Conservation (phyloP, 164 flowering plant species). For the Magnolia officinalis region DNA sequence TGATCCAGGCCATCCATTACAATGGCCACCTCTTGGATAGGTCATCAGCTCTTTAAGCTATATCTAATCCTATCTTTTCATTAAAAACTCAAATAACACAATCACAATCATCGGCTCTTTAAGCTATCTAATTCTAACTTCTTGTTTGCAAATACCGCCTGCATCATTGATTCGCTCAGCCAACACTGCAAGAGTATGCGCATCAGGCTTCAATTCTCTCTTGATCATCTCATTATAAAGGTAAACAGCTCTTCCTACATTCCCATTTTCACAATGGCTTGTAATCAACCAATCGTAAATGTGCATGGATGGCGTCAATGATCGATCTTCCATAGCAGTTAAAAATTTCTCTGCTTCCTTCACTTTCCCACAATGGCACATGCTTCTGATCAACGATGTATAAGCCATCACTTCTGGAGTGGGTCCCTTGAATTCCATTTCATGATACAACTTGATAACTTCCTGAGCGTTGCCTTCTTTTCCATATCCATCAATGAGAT, state of each 20-base stretch:
- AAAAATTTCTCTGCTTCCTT: slow-evolving; percentile 61
- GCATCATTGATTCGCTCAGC: slow-evolving; percentile 1
- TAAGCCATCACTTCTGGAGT: slow-evolving; percentile 40
- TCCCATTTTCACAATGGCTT: slow-evolving; percentile 30
- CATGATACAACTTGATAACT: slow-evolving; percentile 64
- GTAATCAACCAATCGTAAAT: slow-evolving; percentile 42
- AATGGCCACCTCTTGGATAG: too few species aligned
- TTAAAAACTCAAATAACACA: not conserved
- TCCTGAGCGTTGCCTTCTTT: slow-evolving; percentile 41
- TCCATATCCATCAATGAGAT: slow-evolving; percentile 58
- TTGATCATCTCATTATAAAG: slow-evolving; percentile 44
- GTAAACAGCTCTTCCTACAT: slow-evolving; percentile 25
- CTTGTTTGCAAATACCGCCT: not conserved
- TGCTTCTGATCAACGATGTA: slow-evolving; percentile 35
- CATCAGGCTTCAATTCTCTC: slow-evolving; percentile 27
- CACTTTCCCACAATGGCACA: slow-evolving; percentile 44
- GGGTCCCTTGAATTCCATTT: slow-evolving; percentile 54
- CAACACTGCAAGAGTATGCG: slow-evolving; percentile 1
- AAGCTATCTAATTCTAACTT: not conserved
- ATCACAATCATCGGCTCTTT: not conserved
- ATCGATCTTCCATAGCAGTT: slow-evolving; percentile 41
- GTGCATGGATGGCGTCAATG: slow-evolving; percentile 20
- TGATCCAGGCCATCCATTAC: too few species aligned
- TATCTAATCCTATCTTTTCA: too few species aligned
- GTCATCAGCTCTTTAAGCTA: too few species aligned